These are phyloP conservation scores for Pyrenopolyporus hunteri DNA, from an alignment of 495 filamentous ascomycete genomes.

Conservation along the genomic window DNA sequence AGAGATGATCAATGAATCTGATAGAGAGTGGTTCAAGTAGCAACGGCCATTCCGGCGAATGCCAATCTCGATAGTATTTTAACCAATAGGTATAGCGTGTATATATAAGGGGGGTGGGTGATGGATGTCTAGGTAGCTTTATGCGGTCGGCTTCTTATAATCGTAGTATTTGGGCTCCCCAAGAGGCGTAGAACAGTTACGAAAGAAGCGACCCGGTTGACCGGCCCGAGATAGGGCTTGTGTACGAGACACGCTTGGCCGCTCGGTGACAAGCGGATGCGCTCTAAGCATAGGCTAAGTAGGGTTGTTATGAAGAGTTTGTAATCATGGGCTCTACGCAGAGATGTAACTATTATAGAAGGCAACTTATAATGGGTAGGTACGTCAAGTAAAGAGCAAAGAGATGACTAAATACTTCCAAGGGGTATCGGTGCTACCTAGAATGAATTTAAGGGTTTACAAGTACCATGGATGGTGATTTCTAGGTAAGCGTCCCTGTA, in stretches of 20 bases:
- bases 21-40: neutral
- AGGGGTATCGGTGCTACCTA: neutral
- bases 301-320: neutral
- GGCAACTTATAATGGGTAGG: neutral
- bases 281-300: neutral
- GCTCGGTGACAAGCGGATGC: neutral
- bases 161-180: neutral
- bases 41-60: no score
- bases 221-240: conserved; percentile 6
- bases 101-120: conserved; percentile 1
- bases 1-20: conserved; percentile 4
- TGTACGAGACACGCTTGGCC: neutral
- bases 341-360: no score
- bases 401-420: neutral
- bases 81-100: neutral
- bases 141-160: neutral
- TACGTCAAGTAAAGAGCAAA: neutral
- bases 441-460: no score
- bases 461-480: neutral
- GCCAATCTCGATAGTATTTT: no score
- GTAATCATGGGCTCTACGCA: neutral
- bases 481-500: neutral
- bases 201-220: conserved; percentile 8
- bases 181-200: conserved; percentile 3
- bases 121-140: conserved; percentile 4